phyloP scores from a whole-genome alignment of 2,329 filamentous ascomycete species.

The Xylariaceae sp. region DNA sequence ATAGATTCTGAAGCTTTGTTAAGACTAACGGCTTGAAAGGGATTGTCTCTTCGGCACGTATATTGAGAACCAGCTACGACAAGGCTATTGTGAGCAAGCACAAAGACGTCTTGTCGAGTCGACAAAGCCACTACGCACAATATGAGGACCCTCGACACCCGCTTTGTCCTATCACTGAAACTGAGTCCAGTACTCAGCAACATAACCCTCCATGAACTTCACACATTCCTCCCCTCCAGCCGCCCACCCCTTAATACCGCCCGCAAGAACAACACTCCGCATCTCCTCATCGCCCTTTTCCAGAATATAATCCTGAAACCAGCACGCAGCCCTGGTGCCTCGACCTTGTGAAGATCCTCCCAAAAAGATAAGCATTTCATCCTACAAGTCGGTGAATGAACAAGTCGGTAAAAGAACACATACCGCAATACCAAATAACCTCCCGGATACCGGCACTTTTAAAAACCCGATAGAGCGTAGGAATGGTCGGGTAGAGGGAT shows the following conservation, averaged over 20 bases:
- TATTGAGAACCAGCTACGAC: not conserved
- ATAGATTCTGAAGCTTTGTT: not conserved
- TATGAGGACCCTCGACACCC: too few species aligned
- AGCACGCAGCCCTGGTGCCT: slow-evolving; percentile 49
- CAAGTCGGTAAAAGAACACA: not conserved
- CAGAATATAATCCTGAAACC: slow-evolving; percentile 49
- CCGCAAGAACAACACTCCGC: slow-evolving; percentile 45
- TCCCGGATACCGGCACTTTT: slow-evolving; percentile 36
- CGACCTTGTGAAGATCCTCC: slow-evolving; percentile 51
- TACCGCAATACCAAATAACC: slow-evolving; percentile 47
- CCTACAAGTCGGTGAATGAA: too few species aligned
- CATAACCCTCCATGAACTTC: slow-evolving; percentile 44
- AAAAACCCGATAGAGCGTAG: slow-evolving; percentile 39
- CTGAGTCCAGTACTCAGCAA: slow-evolving; percentile 32
- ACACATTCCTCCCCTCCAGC: slow-evolving; percentile 43
- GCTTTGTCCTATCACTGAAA: slow-evolving; percentile 1
- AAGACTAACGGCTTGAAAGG: not conserved
- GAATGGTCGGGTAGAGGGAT: slow-evolving; percentile 40
- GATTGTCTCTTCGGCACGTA: not conserved
- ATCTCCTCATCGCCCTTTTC: slow-evolving; percentile 38
- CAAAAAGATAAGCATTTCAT: not conserved
- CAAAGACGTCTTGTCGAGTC: not conserved
- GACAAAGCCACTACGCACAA: too few species aligned
- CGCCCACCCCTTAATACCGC: slow-evolving; percentile 52
- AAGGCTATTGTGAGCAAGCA: not conserved